Base-by-base conservation (phyloP, 768 basidiomycete genomes). In the Suillus subaureus region DNA sequence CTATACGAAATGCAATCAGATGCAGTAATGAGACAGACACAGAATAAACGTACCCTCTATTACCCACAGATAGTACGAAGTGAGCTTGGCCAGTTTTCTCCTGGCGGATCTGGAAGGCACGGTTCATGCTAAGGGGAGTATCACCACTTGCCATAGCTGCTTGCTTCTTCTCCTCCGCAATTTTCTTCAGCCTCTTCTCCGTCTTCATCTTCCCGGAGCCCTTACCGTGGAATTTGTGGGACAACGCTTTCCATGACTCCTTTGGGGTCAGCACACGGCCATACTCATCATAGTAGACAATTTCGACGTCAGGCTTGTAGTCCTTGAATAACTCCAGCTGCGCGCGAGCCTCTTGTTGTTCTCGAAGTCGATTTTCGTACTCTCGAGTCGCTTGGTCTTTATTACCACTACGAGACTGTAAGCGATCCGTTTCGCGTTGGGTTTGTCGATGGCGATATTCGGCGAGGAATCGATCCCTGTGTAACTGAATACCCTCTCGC, bases 161-260 rank as follows among this genome's bases (percentile, higher is more conserved):
- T 74, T 94, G 86, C 83, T 97, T 98, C 77, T 91, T 88, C 82
- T 99, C 97, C 72, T 99, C 96, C n/a, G 90, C 93, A 69, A 99
- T 98, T 82, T 92, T 96, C 86, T 96, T 96, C 69, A 98, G 73
- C 67, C 94, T 85, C 77, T 98, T 98, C 83, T 98, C 97, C 28
- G 91, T 96, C 85, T 99, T 99, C 87, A 92, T 93, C 81, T 91
- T 93, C 13, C 97, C 97, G 1, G 93, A 93, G 2, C 94, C 94
- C 78, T 99, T 98, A 42, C 97, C 97, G 70, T 99, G 97, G 87
- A 99, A 99, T 74, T 94, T 93, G 77, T 99, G 97, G 52, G 93
- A 96, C 51, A 99, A 81, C 21, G 95, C 94, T 80, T 98, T 98
- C 96, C 97, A 99, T 6, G 97, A 96, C 80, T 99, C 97, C 82